Evolutionary conservation across 352 stramenopile genomes (phyloP).

Genomic region (Globisporangium irregulare): DNA sequence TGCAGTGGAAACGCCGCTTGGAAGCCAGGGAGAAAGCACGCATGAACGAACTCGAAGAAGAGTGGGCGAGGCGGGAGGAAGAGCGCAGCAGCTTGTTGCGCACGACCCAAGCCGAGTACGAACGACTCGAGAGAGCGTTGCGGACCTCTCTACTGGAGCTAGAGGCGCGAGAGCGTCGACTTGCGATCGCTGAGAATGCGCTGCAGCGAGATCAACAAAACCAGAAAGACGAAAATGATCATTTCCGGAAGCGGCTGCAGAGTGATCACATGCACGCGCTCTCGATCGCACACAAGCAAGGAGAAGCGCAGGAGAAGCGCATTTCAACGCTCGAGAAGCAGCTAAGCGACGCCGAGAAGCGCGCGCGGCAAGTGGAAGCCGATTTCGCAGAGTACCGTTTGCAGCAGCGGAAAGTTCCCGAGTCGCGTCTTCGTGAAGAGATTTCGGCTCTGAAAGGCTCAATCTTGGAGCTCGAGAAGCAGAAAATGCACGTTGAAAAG

Average conservation of each 20-base stretch:
- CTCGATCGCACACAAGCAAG: slow-evolving; percentile 53
- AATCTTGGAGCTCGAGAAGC: slow-evolving; percentile 60
- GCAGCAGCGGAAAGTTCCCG: slow-evolving; percentile 72
- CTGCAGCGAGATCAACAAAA: slow-evolving; percentile 55
- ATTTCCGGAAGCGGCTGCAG: slow-evolving; percentile 49
- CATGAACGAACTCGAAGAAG: slow-evolving; percentile 76
- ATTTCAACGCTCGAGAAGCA: slow-evolving; percentile 39
- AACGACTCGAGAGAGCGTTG: slow-evolving; percentile 60
- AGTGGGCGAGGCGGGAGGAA: slow-evolving; percentile 77
- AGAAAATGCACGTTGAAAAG: slow-evolving; percentile 39
- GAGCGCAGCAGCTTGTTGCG: slow-evolving; percentile 57
- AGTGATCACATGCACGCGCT: slow-evolving; percentile 60
- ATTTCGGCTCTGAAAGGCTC: slow-evolving; percentile 54
- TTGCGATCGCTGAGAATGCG: slow-evolving; percentile 45
- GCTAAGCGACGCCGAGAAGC: slow-evolving; percentile 41
- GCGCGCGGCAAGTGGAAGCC: slow-evolving; percentile 50
- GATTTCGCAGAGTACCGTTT: slow-evolving; percentile 71
- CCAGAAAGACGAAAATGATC: slow-evolving; percentile 55
- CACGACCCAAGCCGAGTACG: slow-evolving; percentile 60
- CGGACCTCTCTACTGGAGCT: slow-evolving; percentile 52
- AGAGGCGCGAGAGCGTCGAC: slow-evolving; percentile 56
- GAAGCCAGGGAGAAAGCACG: slow-evolving; percentile 53
- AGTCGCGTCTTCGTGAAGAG: slow-evolving; percentile 67
- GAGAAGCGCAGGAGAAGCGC: slow-evolving; percentile 46
- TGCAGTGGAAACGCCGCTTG: slow-evolving; percentile 53